A percentile compares a stretch with the other conserved stretches of the same genome.
These are phyloP conservation scores for Chaetomium tenue DNA, from an alignment of 495 filamentous ascomycete species.

Conservation along the genomic window DNA sequence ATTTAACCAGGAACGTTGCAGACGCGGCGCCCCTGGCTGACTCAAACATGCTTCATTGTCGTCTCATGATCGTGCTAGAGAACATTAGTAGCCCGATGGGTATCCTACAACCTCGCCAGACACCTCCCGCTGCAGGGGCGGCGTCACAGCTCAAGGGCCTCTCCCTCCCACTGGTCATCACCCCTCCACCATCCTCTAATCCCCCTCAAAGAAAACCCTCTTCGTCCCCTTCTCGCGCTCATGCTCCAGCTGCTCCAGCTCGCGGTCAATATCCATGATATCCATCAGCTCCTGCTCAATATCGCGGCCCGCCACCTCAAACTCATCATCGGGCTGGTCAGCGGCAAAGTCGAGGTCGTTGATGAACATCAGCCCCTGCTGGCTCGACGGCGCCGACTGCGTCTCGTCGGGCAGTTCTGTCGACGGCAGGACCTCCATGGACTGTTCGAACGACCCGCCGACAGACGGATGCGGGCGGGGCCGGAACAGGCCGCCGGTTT, in stretches of 20 bases:
- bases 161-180: background rate
- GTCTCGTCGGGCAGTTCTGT: slow-evolving; percentile 23
- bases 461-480: background rate
- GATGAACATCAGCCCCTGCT: slow-evolving; percentile 43
- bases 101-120: slow-evolving; percentile 20
- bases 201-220: slow-evolving; percentile 50
- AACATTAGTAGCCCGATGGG: slow-evolving; percentile 17
- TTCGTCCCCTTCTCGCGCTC: slow-evolving; percentile 45
- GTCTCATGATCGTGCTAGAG: slow-evolving; percentile 18
- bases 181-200: slow-evolving; percentile 20
- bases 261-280: slow-evolving; percentile 56
- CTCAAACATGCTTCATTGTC: slow-evolving; percentile 15
- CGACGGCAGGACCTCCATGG: slow-evolving; percentile 27
- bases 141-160: too few relatives aligned
- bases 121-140: too few relatives aligned
- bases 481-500: slow-evolving; percentile 21
- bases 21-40: background rate
- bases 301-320: slow-evolving; percentile 47
- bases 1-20: background rate
- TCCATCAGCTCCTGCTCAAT: slow-evolving; percentile 54
- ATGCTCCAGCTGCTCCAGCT: slow-evolving; percentile 48
- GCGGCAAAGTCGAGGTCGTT: slow-evolving; percentile 46
- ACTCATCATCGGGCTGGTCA: slow-evolving; percentile 43
- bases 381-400: slow-evolving; percentile 18
- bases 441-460: slow-evolving; percentile 28